A percentile compares a stretch with the other conserved stretches of the same genome.
Evolutionary conservation across 139 green algal species (phyloP).

Genomic region (Medakamo hakoo): DNA sequence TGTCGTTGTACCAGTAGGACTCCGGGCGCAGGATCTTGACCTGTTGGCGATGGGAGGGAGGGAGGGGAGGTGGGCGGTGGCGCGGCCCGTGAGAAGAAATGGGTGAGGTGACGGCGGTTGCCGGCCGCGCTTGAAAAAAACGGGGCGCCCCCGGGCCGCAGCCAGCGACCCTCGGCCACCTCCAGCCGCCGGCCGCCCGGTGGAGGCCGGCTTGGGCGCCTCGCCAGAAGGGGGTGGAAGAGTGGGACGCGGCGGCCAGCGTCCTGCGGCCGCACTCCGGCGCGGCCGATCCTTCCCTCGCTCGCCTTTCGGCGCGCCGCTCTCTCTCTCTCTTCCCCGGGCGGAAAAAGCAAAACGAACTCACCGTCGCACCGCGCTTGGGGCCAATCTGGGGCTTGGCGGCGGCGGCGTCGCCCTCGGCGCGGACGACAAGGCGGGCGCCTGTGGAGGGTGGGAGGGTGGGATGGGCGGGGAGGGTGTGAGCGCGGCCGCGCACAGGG

Average conservation of each 20-base stretch:
- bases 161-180: not conserved
- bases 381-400: slow-evolving; percentile 52
- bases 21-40: slow-evolving; percentile 93
- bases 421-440: slow-evolving; percentile 8
- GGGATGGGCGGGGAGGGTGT: too few relatives aligned
- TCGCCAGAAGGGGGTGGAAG: not conserved
- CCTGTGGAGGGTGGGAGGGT: not conserved
- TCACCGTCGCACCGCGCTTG: slow-evolving; percentile 60
- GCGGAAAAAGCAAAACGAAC: not conserved
- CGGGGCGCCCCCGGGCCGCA: not conserved
- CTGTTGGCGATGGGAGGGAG: slow-evolving; percentile 32
- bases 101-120: not conserved
- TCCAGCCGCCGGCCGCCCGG: not conserved
- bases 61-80: not conserved
- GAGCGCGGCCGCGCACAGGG: too few relatives aligned
- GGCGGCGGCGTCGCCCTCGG: slow-evolving; percentile 6
- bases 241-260: too few relatives aligned
- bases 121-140: not conserved
- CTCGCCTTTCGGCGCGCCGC: too few relatives aligned
- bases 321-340: too few relatives aligned
- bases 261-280: too few relatives aligned
- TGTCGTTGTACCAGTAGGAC: slow-evolving; percentile 98
- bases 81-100: not conserved
- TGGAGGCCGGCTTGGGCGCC: not conserved
- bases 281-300: too few relatives aligned